Base-by-base conservation (phyloP, 345 rosid species). In the Euphorbia tirucalli region DNA sequence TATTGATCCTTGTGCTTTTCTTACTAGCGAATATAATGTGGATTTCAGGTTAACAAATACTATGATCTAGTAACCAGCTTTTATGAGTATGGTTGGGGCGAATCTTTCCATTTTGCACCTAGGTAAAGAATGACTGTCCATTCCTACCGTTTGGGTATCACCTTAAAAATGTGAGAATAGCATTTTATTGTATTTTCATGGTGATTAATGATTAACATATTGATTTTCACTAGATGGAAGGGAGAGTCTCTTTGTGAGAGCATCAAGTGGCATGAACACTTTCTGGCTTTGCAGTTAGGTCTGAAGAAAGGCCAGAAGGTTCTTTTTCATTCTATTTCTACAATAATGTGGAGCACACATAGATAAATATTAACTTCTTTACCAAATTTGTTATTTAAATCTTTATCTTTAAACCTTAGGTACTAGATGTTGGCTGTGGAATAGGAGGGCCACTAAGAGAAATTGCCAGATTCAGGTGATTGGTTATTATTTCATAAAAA, bases 81-180 rank as follows among this genome's bases (percentile, higher is more conserved):
- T 79, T 90, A 90, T 75, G 97, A 94, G 84, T 92, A 87, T 56
- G 97, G 96, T 59, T 94, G 98, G 98, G 98, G 97, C 61, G 96
- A 92, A 79, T 92, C 97, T 75, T 94, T 94, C 84, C 98, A 94
- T 81, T 92, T 94, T 85, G 98, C 98, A 1, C 89, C 84, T 70
- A 89, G 98, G 98, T 92, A 71, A 55, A 22, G 59, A 55, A 55
- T 8, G 27, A 10, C 18, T 55, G 59, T 7, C 59, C 8, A 4
- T 0, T 7, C 18, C 1, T 3, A 55, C 59, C 21, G 27, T 55
- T n/a, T 22, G 2, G 18, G 18, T n/a, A 9, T 55, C 8, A 3
- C 57, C 3, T 52, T 11, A 52, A 2, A 19, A 11, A n/a, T 52
- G 57, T 52, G 1, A 43, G 25, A n/a, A 24, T 25, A 65, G 54